Base-by-base conservation (phyloP, 306 rosid species). In the Cucurbita ficifolia region DNA sequence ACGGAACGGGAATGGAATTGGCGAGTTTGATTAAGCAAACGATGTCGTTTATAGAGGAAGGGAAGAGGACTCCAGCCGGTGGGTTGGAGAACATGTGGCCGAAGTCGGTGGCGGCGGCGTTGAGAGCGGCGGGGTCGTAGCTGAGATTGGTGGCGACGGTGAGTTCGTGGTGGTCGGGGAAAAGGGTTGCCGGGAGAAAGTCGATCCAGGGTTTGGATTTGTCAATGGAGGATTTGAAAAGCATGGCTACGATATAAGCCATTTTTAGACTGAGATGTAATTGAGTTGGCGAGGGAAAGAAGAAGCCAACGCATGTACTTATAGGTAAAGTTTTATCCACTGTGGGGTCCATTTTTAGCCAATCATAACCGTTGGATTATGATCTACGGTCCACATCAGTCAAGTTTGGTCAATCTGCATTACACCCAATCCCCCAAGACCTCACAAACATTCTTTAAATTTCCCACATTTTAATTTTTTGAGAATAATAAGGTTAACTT, bases 1-100 rank as follows among this genome's bases (percentile, higher is more conserved):
- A 22, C 4, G 73, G 73, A 1, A 48, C 22, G 0, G 73, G 24
- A 4, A 45, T 56, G 29, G 83, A 74, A 79, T 88, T 84, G 8
- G 89, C 86, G 72, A 76, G 84, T 46, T 81, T 58, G 35, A 95
- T 11, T 50, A 95, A 68, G 12, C 52, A 71, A 0, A 81, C 36
- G 0, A 91, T 81, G 74, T 88, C 99, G 46, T 71, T 60, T 1
- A 70, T 42, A 10, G 95, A 78, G 0, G 82, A 64, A 5, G 99
- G 99, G 3, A 77, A 62, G 12, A 88, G 56, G 18, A 94, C 94
- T 0, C 89, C 89, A 0, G 80, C 65, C 1, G 98, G 98, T 17
- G 52, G 75, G 59, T 83, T 55, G 0, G 45, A 75, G 6, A 80
- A 73, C 0, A 90, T 70, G 39, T 94, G 85, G 14, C 98, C 98